These are phyloP conservation scores for Graphiopsis chlorocephala DNA, from an alignment of 2,329 filamentous ascomycete species.

Conservation along the genomic window DNA sequence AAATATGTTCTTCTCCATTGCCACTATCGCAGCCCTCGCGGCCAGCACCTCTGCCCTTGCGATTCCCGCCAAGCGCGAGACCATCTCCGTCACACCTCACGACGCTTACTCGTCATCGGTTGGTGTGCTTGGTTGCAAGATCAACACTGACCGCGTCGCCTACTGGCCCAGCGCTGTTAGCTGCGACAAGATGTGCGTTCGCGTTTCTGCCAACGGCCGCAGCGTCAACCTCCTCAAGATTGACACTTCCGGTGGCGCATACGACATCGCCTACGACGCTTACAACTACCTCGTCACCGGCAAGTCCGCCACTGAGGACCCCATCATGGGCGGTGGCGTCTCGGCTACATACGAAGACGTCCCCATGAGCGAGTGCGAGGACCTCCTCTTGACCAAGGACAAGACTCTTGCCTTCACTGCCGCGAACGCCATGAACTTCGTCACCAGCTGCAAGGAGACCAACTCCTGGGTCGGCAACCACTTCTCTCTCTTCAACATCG, in stretches of 20 bases:
- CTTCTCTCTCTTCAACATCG: conserved; percentile 50
- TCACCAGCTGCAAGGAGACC: conserved; percentile 46
- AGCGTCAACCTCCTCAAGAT: conserved; percentile 58
- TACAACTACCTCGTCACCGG: conserved; percentile 59
- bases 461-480: conserved; percentile 54
- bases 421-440: conserved; percentile 57
- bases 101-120: conserved; percentile 56
- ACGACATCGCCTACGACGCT: conserved; percentile 61
- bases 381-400: conserved; percentile 45
- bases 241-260: conserved; percentile 55
- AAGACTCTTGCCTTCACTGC: conserved; percentile 55
- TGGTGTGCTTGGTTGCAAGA: conserved; percentile 60
- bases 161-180: conserved; percentile 57
- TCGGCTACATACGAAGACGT: conserved; percentile 53
- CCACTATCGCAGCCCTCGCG: conserved; percentile 21
- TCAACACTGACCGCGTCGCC: conserved; percentile 59
- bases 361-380: conserved; percentile 48
- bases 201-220: conserved; percentile 50
- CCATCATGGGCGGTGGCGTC: conserved; percentile 50
- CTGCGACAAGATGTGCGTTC: conserved; percentile 58
- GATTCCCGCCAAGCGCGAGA: conserved; percentile 17
- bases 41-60: conserved; percentile 18
- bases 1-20: conserved; percentile 21
- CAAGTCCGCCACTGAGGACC: conserved; percentile 46
- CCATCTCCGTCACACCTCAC: conserved; percentile 50